Conservation (phyloP, 345 rosid genomes). For the Lumnitzera littorea region DNA sequence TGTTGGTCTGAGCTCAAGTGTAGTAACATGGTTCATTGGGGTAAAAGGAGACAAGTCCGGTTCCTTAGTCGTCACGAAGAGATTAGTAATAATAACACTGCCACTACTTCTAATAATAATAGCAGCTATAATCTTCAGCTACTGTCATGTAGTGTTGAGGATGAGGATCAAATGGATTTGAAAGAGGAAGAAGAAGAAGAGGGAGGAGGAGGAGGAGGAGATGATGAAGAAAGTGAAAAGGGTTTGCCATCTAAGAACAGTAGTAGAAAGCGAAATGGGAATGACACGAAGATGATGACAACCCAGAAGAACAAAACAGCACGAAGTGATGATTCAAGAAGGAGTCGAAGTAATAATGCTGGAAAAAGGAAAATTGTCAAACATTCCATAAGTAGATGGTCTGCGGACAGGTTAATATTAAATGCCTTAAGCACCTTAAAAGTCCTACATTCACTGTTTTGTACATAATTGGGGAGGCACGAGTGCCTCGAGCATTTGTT, state of each 20-base stretch:
- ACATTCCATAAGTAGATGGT: slow-evolving; percentile 62
- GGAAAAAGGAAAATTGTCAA: slow-evolving; percentile 30
- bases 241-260: slow-evolving; percentile 1
- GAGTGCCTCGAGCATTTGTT: no score
- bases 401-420: slow-evolving; percentile 51
- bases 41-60: slow-evolving; percentile 53
- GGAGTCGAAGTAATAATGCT: background rate
- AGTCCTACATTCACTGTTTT: no score
- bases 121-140: background rate
- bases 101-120: no score
- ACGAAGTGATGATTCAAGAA: background rate
- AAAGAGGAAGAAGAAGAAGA: slow-evolving; percentile 1
- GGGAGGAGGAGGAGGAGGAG: slow-evolving; percentile 6
- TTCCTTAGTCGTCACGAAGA: slow-evolving; percentile 24
- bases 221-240: slow-evolving; percentile 13
- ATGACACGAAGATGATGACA: slow-evolving; percentile 13
- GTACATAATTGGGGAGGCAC: no score
- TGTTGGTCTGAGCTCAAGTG: slow-evolving; percentile 47
- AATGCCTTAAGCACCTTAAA: background rate
- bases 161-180: slow-evolving; percentile 8
- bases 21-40: slow-evolving; percentile 62
- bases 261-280: slow-evolving; percentile 9
- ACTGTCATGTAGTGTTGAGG: slow-evolving; percentile 1
- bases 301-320: background rate
- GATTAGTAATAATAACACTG: background rate